Conservation (phyloP, 345 rosid genomes). For the Microthlaspi erraticum region DNA sequence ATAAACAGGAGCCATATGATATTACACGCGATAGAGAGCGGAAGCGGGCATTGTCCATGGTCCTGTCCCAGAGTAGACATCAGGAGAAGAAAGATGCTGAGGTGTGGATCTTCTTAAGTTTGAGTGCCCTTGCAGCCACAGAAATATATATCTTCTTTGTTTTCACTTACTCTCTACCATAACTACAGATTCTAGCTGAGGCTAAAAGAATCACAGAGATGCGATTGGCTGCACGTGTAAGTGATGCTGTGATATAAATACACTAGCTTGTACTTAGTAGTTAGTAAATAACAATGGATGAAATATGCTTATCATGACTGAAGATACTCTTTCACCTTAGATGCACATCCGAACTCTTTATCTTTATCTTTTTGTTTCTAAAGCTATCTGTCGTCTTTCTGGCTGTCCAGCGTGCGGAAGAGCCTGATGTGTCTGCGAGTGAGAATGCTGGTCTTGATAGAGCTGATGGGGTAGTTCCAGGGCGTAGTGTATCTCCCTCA, state of each 20-base stretch:
- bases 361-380: conserved; percentile 24
- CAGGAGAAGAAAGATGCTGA: conserved; percentile 94
- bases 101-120: conserved; percentile 49
- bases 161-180: conserved; percentile 29
- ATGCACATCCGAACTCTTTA: conserved; percentile 11
- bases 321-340: conserved; percentile 3
- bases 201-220: conserved; percentile 81
- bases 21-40: conserved; percentile 82
- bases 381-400: conserved; percentile 21
- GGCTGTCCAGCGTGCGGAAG: conserved; percentile 65
- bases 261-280: background rate
- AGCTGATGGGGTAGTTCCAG: conserved; percentile 58
- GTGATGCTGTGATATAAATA: conserved; percentile 27
- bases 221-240: conserved; percentile 74
- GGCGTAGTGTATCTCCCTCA: conserved; percentile 56
- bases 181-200: conserved; percentile 80
- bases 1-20: conserved; percentile 76
- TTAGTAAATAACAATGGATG: background rate
- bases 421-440: conserved; percentile 57
- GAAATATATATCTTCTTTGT: background rate
- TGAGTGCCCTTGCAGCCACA: background rate
- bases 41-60: conserved; percentile 90
- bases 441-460: conserved; percentile 60
- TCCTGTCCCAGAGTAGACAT: conserved; percentile 92
- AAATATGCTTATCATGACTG: conserved; percentile 13